phyloP scores from a whole-genome alignment of 1,284 basidiomycete genomes.

The Apiotrichum porosum region DNA sequence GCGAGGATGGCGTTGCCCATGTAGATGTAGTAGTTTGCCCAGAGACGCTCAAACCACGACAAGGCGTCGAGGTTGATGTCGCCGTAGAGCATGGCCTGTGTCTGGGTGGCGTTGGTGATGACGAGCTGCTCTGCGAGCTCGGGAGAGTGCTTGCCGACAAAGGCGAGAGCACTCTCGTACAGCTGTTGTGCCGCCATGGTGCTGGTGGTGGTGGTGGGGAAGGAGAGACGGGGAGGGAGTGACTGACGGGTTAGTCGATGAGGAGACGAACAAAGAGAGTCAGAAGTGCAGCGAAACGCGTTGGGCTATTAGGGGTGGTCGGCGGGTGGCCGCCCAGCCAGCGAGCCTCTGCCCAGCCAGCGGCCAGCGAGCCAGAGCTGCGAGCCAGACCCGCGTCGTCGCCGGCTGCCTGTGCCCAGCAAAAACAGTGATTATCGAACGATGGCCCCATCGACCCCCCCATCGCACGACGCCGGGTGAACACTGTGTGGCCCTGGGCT shows the following conservation, averaged over 20 bases:
- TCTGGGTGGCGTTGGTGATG: conserved; percentile 35
- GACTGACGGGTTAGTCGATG: conserved; percentile 36
- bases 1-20: conserved; percentile 87
- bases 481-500: no score
- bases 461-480: no score
- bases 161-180: conserved; percentile 27
- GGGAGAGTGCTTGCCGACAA: conserved; percentile 34
- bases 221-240: conserved; percentile 11
- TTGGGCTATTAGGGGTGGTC: no score
- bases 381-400: no score
- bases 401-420: no score
- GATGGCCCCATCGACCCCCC: no score
- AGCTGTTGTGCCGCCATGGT: conserved; percentile 26
- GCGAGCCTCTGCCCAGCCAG: no score
- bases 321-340: no score
- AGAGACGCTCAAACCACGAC: conserved; percentile 68
- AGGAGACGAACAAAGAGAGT: no score
- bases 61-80: conserved; percentile 60
- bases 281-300: no score
- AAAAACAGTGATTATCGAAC: no score
- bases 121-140: conserved; percentile 33
- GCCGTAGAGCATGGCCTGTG: conserved; percentile 42
- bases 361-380: no score
- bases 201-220: conserved; percentile 10
- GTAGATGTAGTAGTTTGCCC: conserved; percentile 73